Evolutionary conservation across 2,329 filamentous ascomycete species (phyloP).

Genomic region (Talaromyces piceae): DNA sequence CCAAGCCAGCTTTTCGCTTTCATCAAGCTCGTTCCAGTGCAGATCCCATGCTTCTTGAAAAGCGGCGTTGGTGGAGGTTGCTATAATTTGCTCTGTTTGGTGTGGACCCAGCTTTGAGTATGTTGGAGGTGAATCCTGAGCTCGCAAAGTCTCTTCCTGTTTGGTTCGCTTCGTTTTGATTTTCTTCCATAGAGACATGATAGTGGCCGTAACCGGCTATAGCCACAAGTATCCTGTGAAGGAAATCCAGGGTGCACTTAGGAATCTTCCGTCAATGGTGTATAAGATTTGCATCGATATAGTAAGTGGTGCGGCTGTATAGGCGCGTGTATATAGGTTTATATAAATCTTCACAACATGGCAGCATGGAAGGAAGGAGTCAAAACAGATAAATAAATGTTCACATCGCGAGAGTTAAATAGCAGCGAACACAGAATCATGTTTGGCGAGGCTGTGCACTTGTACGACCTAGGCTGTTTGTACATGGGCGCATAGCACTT

Average conservation of each 20-base stretch:
- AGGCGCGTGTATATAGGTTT: too few relatives aligned
- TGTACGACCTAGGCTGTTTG: background rate
- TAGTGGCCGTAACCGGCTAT: background rate
- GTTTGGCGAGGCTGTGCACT: background rate
- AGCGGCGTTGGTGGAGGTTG: constrained; percentile 5
- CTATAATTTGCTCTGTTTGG: background rate
- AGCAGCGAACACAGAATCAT: background rate
- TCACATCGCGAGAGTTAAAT: too few relatives aligned
- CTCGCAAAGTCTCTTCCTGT: background rate
- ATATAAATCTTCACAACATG: too few relatives aligned
- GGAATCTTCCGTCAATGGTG: too few relatives aligned
- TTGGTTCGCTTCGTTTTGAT: constrained; percentile 3
- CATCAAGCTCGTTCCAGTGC: constrained; percentile 8
- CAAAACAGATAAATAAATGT: too few relatives aligned
- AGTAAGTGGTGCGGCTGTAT: too few relatives aligned
- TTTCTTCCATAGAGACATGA: constrained; percentile 3
- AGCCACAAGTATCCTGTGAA: background rate
- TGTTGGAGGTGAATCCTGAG: background rate
- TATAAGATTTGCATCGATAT: too few relatives aligned
- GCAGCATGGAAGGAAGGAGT: too few relatives aligned
- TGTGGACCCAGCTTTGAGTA: background rate
- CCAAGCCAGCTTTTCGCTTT: constrained; percentile 7
- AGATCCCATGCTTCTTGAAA: constrained; percentile 11
- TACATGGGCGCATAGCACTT: constrained; percentile 1
- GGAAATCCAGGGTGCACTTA: too few relatives aligned